Evolutionary conservation across 2,329 filamentous ascomycete species (phyloP).

Genomic region (Byssochlamys sp.): DNA sequence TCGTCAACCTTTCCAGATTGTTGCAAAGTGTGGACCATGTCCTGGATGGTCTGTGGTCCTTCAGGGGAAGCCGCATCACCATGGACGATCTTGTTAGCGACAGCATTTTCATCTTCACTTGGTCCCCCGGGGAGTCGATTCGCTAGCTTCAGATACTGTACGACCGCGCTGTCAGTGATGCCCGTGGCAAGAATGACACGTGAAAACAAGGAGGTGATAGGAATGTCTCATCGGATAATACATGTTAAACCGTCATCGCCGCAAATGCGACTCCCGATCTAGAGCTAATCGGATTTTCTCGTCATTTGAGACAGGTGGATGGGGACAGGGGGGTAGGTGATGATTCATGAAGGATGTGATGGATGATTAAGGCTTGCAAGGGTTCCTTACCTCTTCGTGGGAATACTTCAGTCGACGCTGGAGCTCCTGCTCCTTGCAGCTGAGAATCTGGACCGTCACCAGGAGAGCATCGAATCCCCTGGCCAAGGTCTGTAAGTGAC

Average conservation of each 20-base stretch:
- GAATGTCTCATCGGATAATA: conserved; percentile 43
- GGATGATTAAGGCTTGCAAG: not conserved
- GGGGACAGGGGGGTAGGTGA: conserved; percentile 2
- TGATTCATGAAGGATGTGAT: not conserved
- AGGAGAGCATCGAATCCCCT: conserved; percentile 34
- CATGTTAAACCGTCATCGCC: conserved; percentile 55
- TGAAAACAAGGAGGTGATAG: conserved; percentile 9
- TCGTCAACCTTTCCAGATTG: conserved; percentile 57
- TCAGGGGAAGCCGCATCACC: conserved; percentile 35
- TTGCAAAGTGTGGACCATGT: conserved; percentile 49
- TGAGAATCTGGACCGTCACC: conserved; percentile 31
- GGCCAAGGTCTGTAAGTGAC: conserved; percentile 28
- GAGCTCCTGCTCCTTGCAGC: conserved; percentile 30
- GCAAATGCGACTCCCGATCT: conserved; percentile 63
- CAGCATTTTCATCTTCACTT: conserved; percentile 20
- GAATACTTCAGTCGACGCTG: conserved; percentile 29
- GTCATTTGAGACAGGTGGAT: conserved; percentile 33
- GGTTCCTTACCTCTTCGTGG: conserved; percentile 28
- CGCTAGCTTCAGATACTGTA: conserved; percentile 28
- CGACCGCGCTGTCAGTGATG: conserved; percentile 17
- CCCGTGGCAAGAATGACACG: conserved; percentile 6
- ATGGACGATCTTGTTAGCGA: conserved; percentile 22
- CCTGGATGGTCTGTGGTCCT: conserved; percentile 55
- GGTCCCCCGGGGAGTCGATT: conserved; percentile 19
- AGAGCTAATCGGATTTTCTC: conserved; percentile 61